Base-by-base conservation (phyloP, 495 filamentous ascomycete species). In the Penicillium coprophilum region DNA sequence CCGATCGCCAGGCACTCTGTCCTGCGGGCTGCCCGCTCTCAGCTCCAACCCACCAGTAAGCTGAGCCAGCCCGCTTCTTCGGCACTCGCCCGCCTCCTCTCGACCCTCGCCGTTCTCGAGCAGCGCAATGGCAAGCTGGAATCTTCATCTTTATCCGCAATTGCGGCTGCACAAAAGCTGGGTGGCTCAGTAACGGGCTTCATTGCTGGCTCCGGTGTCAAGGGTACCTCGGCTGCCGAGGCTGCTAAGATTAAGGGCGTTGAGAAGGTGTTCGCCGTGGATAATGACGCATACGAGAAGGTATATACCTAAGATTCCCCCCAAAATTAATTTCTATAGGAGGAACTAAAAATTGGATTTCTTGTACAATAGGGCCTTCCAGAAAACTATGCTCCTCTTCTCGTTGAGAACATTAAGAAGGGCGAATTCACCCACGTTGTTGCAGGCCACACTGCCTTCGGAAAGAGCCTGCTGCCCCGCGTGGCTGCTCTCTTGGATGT, bases 371-470 rank as follows among this genome's bases (percentile, higher is more conserved):
- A 96, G 92, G 89, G 90, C 24, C 83, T 98, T 4, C 87, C 94
- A 24, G 94, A 98, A 76, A 98, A 92, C 79, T 97, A 80, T 66
- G 93, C 93, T n/a, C 89, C 92, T 38, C 77, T 98, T 28, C 80
- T 98, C 19, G 89, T 89, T 24, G 91, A 96, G 73, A 98, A 97
- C 72, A 89, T 98, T 73, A 94, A 96, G 80, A 90, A 92, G 65
- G 90, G 88, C 57, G 87, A 85, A 59, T 97, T 85, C 74, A 96
- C 92, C 57, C 94, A 98, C 69, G 82, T 97, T 50, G 79, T 97
- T 53, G 87, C 87, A 23, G 88, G 87, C 38, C 91, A 96, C 79
- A 95, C 93, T 17, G 95, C 94, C 7, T 98, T 98, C 70, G 94
- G 95, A 57, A 98, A 98, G 84, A 92, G 87, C 70, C 75, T 97